These are phyloP conservation scores for Colletotrichum graminicola DNA, from an alignment of 2,329 filamentous ascomycete species.

Conservation along the genomic window DNA sequence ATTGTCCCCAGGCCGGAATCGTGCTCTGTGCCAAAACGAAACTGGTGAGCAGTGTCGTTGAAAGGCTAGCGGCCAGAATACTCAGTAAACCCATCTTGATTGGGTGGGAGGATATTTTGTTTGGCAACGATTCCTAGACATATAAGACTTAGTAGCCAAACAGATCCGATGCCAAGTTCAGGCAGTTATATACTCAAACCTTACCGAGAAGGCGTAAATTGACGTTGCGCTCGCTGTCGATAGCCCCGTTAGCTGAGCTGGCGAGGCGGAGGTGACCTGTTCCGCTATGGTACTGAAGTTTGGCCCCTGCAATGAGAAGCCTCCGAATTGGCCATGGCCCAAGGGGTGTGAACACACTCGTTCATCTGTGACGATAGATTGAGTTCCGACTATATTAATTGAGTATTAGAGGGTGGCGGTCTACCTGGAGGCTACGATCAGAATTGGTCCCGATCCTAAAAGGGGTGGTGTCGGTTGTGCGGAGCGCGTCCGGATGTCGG, in stretches of 20 bases:
- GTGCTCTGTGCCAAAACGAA: slow-evolving; percentile 25
- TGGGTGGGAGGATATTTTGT: background rate
- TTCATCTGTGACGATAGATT: background rate
- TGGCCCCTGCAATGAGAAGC: slow-evolving; percentile 5
- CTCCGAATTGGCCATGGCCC: background rate
- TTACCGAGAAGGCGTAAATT: background rate
- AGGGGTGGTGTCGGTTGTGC: background rate
- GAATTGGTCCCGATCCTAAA: background rate
- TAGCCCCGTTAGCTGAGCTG: background rate
- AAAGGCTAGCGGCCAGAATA: slow-evolving; percentile 14
- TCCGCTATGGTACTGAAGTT: background rate
- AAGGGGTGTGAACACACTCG: background rate
- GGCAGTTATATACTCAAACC: slow-evolving; percentile 16
- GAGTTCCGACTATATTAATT: slow-evolving; percentile 21
- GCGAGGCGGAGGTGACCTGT: background rate
- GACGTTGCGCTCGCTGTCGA: slow-evolving; percentile 3
- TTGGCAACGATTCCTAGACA: background rate
- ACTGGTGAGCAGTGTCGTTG: background rate
- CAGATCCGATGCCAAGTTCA: slow-evolving; percentile 27
- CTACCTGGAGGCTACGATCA: background rate
- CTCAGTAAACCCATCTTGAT: slow-evolving; percentile 13
- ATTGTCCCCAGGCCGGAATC: slow-evolving; percentile 34
- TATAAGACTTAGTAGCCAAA: slow-evolving; percentile 14
- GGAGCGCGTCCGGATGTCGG: slow-evolving; percentile 4
- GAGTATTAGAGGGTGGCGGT: background rate